Percentiles rank a stretch among this genome's conserved stretches.
phyloP scores from a whole-genome alignment of 2,329 filamentous ascomycete species.

The Dactylellina sp. region DNA sequence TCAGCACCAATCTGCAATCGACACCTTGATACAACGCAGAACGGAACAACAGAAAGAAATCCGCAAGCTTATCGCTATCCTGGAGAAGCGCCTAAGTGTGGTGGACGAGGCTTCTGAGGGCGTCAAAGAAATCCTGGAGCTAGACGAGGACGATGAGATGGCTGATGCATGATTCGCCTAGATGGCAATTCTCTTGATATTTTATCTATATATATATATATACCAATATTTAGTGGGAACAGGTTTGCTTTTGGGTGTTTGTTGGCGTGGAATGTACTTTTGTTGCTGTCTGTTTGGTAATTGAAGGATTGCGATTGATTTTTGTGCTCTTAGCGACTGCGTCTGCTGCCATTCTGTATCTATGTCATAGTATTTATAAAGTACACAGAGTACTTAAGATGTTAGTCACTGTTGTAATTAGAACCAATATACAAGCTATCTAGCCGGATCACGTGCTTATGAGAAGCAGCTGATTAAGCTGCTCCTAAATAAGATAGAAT shows the following conservation, averaged over 20 bases:
- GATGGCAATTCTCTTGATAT: too few species aligned
- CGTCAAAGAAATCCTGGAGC: conserved; percentile 50
- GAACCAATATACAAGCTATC: too few species aligned
- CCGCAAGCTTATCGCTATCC: conserved; percentile 20
- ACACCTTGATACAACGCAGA: conserved; percentile 28
- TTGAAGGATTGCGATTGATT: not conserved
- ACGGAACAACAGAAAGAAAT: conserved; percentile 43
- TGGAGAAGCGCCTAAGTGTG: conserved; percentile 35
- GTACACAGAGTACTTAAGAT: too few species aligned
- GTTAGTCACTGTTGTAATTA: too few species aligned
- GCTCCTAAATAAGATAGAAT: too few species aligned
- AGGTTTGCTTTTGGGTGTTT: not conserved
- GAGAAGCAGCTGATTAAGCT: too few species aligned
- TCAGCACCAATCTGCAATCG: conserved; percentile 42
- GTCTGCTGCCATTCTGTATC: too few species aligned
- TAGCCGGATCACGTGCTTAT: too few species aligned
- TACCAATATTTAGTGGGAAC: too few species aligned
- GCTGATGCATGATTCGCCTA: conserved; percentile 1
- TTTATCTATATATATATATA: too few species aligned
- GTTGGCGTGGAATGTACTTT: not conserved
- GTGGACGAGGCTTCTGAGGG: conserved; percentile 60
- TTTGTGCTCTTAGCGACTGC: not conserved
- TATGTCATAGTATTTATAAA: conserved; percentile 61
- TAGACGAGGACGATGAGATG: conserved; percentile 43
- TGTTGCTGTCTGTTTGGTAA: not conserved